phyloP scores from a whole-genome alignment of 2,329 filamentous ascomycete genomes.

The Venturia oleaginea region DNA sequence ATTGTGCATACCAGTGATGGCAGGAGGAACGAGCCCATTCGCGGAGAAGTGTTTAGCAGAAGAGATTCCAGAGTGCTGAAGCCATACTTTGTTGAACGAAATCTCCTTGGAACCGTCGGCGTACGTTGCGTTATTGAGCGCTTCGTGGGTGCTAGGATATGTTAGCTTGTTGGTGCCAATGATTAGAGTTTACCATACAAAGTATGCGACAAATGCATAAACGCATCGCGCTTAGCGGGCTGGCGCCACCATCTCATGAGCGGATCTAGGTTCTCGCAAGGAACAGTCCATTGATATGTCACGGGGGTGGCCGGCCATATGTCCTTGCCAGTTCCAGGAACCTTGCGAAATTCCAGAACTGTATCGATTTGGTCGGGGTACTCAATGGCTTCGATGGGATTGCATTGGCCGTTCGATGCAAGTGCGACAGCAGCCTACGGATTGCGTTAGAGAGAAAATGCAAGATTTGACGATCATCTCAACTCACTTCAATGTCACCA shows the following conservation, averaged over 20 bases:
- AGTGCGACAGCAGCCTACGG: conserved; percentile 9
- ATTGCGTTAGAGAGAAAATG: neutral
- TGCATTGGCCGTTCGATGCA: conserved; percentile 20
- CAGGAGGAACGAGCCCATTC: conserved; percentile 51
- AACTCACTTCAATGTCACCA: conserved; percentile 26
- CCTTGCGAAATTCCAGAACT: conserved; percentile 39
- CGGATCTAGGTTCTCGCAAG: conserved; percentile 42
- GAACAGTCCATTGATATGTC: conserved; percentile 39
- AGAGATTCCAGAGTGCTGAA: conserved; percentile 44
- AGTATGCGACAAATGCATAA: conserved; percentile 53
- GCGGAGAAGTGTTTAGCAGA: conserved; percentile 39
- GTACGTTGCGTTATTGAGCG: conserved; percentile 52
- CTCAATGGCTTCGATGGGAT: conserved; percentile 27
- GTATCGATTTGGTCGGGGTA: conserved; percentile 32
- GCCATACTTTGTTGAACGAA: conserved; percentile 51
- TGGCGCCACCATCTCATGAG: conserved; percentile 47
- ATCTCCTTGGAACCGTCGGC: conserved; percentile 49
- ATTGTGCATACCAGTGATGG: conserved; percentile 56
- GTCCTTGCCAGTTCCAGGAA: conserved; percentile 28
- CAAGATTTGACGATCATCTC: neutral
- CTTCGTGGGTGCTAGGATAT: conserved; percentile 40
- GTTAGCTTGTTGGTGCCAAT: neutral
- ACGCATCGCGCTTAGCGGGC: conserved; percentile 42
- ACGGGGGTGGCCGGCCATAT: conserved; percentile 33
- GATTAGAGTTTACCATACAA: conserved; percentile 30